A percentile compares a stretch with the other conserved stretches of the same genome.
These are phyloP conservation scores for Myriosclerotinia curreyana DNA, from an alignment of 2,329 filamentous ascomycete genomes.

Conservation along the genomic window DNA sequence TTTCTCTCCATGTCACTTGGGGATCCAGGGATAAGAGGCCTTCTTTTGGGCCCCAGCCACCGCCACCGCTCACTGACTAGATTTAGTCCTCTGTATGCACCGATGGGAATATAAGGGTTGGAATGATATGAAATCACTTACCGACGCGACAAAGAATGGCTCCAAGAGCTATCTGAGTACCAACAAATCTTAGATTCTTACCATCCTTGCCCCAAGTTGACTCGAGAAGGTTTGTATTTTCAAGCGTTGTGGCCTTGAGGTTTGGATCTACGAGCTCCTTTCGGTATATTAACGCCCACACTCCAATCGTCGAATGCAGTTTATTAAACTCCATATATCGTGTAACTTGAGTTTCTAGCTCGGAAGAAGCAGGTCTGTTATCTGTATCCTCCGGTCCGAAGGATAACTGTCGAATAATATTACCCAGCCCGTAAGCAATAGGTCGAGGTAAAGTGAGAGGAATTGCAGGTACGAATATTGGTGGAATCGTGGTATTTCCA, in stretches of 20 bases:
- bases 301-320: conserved; percentile 50
- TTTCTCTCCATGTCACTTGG: conserved; percentile 51
- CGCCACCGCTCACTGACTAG: conserved; percentile 67
- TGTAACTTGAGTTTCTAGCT: conserved; percentile 65
- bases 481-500: conserved; percentile 11
- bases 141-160: conserved; percentile 36
- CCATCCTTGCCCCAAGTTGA: conserved; percentile 10
- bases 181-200: conserved; percentile 25
- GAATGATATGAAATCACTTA: conserved; percentile 26
- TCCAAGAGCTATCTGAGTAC: conserved; percentile 29
- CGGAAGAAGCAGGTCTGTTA: conserved; percentile 59
- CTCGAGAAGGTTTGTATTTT: neutral
- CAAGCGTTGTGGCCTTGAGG: neutral
- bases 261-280: conserved; percentile 27
- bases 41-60: conserved; percentile 79
- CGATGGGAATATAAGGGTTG: conserved; percentile 20
- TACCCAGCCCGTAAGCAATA: conserved; percentile 68
- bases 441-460: conserved; percentile 61
- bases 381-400: conserved; percentile 44
- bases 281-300: conserved; percentile 72
- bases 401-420: conserved; percentile 68
- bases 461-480: conserved; percentile 48
- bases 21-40: conserved; percentile 78
- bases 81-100: conserved; percentile 8
- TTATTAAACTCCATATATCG: conserved; percentile 48